Evolutionary conservation across 1,139 yeast species (phyloP).

Genomic region (Cylindricascospora bacillispora): DNA sequence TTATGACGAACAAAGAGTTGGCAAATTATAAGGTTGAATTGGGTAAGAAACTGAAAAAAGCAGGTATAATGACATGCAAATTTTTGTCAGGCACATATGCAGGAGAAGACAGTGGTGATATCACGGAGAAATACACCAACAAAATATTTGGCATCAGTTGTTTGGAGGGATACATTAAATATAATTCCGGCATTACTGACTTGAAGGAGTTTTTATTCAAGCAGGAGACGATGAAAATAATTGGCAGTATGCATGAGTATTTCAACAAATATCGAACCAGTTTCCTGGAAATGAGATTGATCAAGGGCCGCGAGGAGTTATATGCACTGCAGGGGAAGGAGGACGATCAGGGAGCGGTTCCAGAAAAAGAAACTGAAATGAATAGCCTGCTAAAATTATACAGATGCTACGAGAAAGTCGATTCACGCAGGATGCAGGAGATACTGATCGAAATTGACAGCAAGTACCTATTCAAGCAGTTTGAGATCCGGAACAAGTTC

Average conservation of each 20-base stretch:
- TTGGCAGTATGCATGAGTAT: constrained; percentile 20
- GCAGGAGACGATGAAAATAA: constrained; percentile 11
- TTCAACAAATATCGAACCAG: constrained; percentile 41
- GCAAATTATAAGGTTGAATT: constrained; percentile 34
- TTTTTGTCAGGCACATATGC: constrained; percentile 45
- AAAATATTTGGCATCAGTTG: constrained; percentile 46
- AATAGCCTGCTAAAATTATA: constrained; percentile 26
- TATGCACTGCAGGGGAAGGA: constrained; percentile 6
- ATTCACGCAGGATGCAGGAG: constrained; percentile 30
- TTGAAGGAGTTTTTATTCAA: constrained; percentile 41
- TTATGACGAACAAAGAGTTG: constrained; percentile 34
- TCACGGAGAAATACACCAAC: constrained; percentile 27
- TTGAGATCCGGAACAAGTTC: constrained; percentile 34
- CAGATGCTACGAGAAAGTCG: constrained; percentile 30
- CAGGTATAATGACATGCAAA: constrained; percentile 47
- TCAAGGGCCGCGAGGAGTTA: constrained; percentile 24
- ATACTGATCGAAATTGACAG: constrained; percentile 36
- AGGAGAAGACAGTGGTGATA: constrained; percentile 27
- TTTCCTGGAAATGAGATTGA: constrained; percentile 32
- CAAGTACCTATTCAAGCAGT: constrained; percentile 34
- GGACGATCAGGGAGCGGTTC: constrained; percentile 13
- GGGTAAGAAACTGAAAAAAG: constrained; percentile 31
- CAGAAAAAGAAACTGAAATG: constrained; percentile 12
- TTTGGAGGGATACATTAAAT: too few species aligned
- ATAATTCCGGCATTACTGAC: constrained; percentile 65